Evolutionary conservation across 352 stramenopile species (phyloP).

Genomic region (Globisporangium radiosum): DNA sequence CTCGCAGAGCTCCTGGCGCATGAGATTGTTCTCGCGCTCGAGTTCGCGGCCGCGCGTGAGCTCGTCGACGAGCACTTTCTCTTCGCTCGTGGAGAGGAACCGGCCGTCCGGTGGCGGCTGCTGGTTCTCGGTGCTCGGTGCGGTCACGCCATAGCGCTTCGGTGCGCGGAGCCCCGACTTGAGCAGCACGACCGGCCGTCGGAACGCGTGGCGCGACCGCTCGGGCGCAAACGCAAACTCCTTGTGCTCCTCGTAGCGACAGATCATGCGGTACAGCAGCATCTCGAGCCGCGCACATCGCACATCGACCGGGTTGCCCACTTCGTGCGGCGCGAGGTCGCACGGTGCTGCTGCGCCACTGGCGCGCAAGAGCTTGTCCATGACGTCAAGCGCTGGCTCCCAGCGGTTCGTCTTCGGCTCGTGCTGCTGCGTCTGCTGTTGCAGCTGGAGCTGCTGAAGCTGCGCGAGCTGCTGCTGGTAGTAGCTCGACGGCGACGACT

Average conservation of each 20-base stretch:
- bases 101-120: constrained; percentile 15
- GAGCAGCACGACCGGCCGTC: constrained; percentile 11
- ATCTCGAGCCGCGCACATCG: constrained; percentile 74
- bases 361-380: constrained; percentile 62
- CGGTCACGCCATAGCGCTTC: constrained; percentile 35
- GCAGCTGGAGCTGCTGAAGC: neutral
- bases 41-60: constrained; percentile 34
- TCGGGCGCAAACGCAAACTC: constrained; percentile 49
- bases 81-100: constrained; percentile 11
- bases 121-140: constrained; percentile 31
- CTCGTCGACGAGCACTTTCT: constrained; percentile 46
- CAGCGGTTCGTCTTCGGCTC: constrained; percentile 58
- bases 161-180: constrained; percentile 38
- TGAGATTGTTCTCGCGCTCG: constrained; percentile 60
- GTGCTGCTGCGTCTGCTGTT: constrained; percentile 12
- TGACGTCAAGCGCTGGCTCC: constrained; percentile 75
- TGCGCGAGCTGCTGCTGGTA: constrained; percentile 6
- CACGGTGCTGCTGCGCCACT: constrained; percentile 40
- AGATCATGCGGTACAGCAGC: constrained; percentile 84
- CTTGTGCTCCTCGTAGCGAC: constrained; percentile 79
- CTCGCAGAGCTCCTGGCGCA: constrained; percentile 62
- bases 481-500: constrained; percentile 3
- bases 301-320: constrained; percentile 34
- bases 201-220: constrained; percentile 19
- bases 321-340: constrained; percentile 30